Evolutionary conservation across 805 yeast genomes (phyloP), one percentile per base, ranked within the genome.

Genomic region (Tetrapisispora nanseiensis): DNA sequence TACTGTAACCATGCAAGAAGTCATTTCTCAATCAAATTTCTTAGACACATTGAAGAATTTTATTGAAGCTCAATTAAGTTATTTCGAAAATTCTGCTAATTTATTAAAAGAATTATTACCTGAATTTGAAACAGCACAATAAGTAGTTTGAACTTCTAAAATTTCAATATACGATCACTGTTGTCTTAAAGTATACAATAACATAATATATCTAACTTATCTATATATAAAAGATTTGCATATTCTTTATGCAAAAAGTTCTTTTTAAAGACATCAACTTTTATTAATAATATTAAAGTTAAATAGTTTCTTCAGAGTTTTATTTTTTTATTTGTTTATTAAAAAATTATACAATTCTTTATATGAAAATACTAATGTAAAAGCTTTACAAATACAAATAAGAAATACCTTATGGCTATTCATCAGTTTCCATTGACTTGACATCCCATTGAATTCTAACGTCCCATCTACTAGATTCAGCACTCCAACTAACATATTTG

Each of bases 391-490:
- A 15, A 29, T 26, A 11, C 29, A 11, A 26, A 7, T 26, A 4
- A 31, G 11, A 5, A 19, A 31, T 3, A 31, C 6, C 7, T 19
- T n/a, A 13, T 15, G 5, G 24, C 26, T 54, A 61, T 4, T 66
- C 74, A 0, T 65, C 72, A 2, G 65, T 70, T 6, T 62, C 78
- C 4, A 56, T 24, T 2, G 44, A 41, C 30, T 69, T 74, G 23
- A 85, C 81, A 50, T 76, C 79, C 92, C 95, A 90, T 54, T 81
- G 82, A 43, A 82, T 77, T 27, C 71, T 70, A 32, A 92, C 68
- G 57, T 92, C 99, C 95, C 95, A 92, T 57, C 98, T 72, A 32
- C 92, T 80, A 1, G 97, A 95, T 46, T 79, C 78, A 6, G 97
- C 96, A 47, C 76, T 76, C 61, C 76, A 76, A 55, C 95, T 84